These are phyloP conservation scores for Wickerhamomyces silvicola DNA, from an alignment of 805 yeast species.

Conservation along the genomic window DNA sequence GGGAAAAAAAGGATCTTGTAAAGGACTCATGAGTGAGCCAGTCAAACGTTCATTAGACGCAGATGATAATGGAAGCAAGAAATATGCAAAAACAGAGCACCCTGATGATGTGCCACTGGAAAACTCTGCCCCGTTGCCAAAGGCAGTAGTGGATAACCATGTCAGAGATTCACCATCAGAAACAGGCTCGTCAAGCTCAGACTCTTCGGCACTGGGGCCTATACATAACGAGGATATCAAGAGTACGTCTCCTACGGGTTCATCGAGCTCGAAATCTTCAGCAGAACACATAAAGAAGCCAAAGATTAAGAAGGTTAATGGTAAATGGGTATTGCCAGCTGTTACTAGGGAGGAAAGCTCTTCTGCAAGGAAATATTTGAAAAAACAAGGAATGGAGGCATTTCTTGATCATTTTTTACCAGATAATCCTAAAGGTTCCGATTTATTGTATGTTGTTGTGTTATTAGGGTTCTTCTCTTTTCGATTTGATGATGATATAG, in stretches of 20 bases:
- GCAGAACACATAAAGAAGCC: neutral
- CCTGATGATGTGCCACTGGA: too few species aligned
- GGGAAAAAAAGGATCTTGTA: too few species aligned
- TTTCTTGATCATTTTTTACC: conserved; percentile 63
- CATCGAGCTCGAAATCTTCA: neutral
- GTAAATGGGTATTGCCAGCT: conserved; percentile 28
- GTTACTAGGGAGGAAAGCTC: conserved; percentile 38
- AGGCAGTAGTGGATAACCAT: too few species aligned
- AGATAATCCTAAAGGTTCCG: conserved; percentile 49
- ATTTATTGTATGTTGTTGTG: conserved; percentile 49
- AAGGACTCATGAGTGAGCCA: too few species aligned
- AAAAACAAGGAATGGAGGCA: conserved; percentile 48
- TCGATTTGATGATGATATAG: conserved; percentile 25
- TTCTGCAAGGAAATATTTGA: conserved; percentile 47
- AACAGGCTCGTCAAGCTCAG: too few species aligned
- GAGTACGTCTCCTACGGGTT: neutral
- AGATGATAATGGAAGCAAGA: too few species aligned
- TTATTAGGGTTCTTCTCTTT: conserved; percentile 51
- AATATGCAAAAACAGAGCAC: too few species aligned
- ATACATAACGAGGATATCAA: neutral
- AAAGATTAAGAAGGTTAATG: conserved; percentile 19
- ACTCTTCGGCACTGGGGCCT: too few species aligned
- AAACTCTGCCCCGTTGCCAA: too few species aligned
- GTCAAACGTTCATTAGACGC: too few species aligned
- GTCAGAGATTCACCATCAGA: too few species aligned